Base-by-base conservation (phyloP, 768 basidiomycete genomes). In the Crassisporium funariophilum region DNA sequence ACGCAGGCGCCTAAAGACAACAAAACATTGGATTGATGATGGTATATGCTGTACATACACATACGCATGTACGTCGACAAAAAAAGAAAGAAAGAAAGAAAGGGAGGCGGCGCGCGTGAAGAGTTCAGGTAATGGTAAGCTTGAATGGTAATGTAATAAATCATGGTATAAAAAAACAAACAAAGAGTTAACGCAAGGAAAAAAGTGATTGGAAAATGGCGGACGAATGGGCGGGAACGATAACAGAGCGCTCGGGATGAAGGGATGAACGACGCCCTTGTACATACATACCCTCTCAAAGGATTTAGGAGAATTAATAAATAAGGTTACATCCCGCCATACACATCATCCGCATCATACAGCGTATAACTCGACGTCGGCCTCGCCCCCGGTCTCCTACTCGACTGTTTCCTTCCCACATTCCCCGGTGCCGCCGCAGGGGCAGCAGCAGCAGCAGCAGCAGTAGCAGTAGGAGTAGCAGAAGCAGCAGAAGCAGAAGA, bases 311-410 rank as follows among this genome's bases (percentile, higher is more conserved):
- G 27, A n/a, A n/a, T n/a, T n/a, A n/a, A n/a, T n/a, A n/a, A n/a
- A n/a, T n/a, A n/a, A n/a, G n/a, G n/a, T 49, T 55, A 63, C 34
- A 61, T 59, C 22, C 62, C 62, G 20, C 62, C 62, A 50, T 61
- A 61, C 7, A 46, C 57, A 52, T 61, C 57, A 15, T 54, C 53
- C 4, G 51, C 48, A 38, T 57, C 51, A 31, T 61, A 61, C 16
- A 61, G 22, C n/a, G 59, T 46, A 27, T 40, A 33, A 17, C 51
- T 17, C 10, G 55, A 56, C 11, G 35, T 35, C 12, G 52, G 50
- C 39, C 46, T 49, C 7, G 31, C 35, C n/a, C 23, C 35, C 12
- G 39, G 21, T 15, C 29, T 44, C 29, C 41, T 21, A 24, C 13
- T 29, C 13, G 27, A 29, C n/a, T 31, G n/a, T n/a, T n/a, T n/a